Conservation (phyloP, 116 monocot species). For the Phalaenopsis hybrid region DNA sequence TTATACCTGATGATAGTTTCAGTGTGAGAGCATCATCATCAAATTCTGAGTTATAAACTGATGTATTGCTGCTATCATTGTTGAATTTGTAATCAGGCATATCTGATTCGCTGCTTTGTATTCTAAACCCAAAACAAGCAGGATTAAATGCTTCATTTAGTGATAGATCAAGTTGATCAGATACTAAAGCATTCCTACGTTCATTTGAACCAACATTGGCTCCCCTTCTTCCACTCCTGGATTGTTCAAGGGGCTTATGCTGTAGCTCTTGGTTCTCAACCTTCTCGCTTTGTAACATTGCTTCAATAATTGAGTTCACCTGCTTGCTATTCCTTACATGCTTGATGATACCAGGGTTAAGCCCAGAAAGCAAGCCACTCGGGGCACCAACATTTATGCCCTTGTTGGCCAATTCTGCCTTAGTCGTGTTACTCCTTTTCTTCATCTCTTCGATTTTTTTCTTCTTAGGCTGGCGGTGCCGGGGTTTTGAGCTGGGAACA, state of each 20-base stretch:
- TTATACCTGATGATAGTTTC: conserved; percentile 33
- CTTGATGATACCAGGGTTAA: conserved; percentile 95
- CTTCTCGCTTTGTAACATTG: conserved; percentile 64
- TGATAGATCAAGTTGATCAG: conserved; percentile 1
- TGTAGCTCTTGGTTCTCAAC: conserved; percentile 17
- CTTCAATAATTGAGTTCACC: conserved; percentile 78
- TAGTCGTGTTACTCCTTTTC: conserved; percentile 28
- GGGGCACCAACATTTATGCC: conserved; percentile 51
- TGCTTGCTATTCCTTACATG: conserved; percentile 92
- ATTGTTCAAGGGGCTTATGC: conserved; percentile 9
- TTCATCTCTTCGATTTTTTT: conserved; percentile 41
- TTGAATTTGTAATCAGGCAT: background rate
- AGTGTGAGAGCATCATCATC: conserved; percentile 20
- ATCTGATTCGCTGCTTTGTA: conserved; percentile 1
- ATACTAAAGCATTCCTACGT: conserved; percentile 9
- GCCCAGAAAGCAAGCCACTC: conserved; percentile 67
- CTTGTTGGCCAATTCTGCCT: conserved; percentile 39
- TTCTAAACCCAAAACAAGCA: background rate
- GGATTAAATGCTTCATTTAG: conserved; percentile 7
- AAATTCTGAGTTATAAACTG: conserved; percentile 10
- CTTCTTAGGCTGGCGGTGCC: conserved; percentile 30
- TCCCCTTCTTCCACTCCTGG: background rate
- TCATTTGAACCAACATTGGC: background rate
- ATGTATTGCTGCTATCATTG: conserved; percentile 8
- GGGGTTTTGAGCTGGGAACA: conserved; percentile 34